A percentile compares a stretch with the other conserved stretches of the same genome.
These are phyloP conservation scores for Oenanthe sinensis DNA, from an alignment of 129 eudicot species.

Conservation along the genomic window DNA sequence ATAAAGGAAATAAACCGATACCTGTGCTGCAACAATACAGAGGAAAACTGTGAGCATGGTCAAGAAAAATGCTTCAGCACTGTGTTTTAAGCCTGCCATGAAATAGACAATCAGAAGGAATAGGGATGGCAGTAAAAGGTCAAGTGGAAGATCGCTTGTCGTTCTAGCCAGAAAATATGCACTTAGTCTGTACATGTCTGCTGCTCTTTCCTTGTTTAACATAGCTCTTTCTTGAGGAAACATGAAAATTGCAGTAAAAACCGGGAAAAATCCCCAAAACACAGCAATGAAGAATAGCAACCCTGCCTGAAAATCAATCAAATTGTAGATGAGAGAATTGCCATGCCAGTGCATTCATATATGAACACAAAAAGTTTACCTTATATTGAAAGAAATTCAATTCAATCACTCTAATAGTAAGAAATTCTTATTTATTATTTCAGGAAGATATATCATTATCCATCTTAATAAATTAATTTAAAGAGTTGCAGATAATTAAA, in stretches of 20 bases:
- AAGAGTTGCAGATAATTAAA: background rate
- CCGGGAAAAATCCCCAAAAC: constrained; percentile 98
- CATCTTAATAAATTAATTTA: background rate
- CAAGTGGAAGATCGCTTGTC: constrained; percentile 90
- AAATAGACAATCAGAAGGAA: constrained; percentile 80
- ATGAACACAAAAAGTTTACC: background rate
- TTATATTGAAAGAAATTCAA: background rate
- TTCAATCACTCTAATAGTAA: background rate
- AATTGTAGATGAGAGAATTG: background rate
- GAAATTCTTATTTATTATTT: background rate
- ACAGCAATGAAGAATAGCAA: constrained; percentile 88
- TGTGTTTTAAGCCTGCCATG: constrained; percentile 79
- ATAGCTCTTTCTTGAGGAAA: constrained; percentile 98
- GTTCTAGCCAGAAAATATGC: constrained; percentile 92
- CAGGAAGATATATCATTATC: background rate
- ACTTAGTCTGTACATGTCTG: constrained; percentile 91
- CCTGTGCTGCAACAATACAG: constrained; percentile 97
- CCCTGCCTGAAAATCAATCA: constrained; percentile 62
- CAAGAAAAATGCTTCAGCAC: constrained; percentile 55
- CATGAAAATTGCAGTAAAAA: constrained; percentile 90
- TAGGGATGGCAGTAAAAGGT: constrained; percentile 76
- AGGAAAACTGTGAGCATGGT: constrained; percentile 75
- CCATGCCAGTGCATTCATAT: background rate
- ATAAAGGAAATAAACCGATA: constrained; percentile 12
- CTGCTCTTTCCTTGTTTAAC: constrained; percentile 87